phyloP scores from a whole-genome alignment of 352 stramenopile genomes.

The Phytophthora lateralis region DNA sequence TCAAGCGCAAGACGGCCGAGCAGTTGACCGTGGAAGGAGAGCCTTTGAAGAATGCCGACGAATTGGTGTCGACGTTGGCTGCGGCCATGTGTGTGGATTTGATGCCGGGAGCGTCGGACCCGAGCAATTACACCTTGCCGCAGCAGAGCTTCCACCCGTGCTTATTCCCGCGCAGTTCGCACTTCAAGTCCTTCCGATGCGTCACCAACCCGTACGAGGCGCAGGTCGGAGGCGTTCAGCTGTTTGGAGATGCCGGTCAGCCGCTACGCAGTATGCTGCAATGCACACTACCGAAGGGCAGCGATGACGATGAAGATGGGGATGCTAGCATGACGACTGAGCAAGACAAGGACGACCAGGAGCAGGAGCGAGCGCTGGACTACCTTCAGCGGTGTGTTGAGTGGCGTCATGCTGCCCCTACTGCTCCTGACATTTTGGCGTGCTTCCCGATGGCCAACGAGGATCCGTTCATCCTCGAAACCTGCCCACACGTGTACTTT shows the following conservation, averaged over 20 bases:
- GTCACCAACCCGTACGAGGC: slow-evolving; percentile 95
- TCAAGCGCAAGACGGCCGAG: slow-evolving; percentile 54
- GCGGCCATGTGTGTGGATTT: slow-evolving; percentile 91
- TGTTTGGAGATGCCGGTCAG: slow-evolving; percentile 90
- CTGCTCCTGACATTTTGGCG: slow-evolving; percentile 90
- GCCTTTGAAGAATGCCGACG: slow-evolving; percentile 73
- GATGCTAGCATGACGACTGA: slow-evolving; percentile 32
- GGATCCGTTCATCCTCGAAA: slow-evolving; percentile 93
- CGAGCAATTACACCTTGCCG: slow-evolving; percentile 89
- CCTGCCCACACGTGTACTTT: slow-evolving; percentile 92
- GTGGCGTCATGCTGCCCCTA: slow-evolving; percentile 93
- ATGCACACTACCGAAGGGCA: slow-evolving; percentile 45
- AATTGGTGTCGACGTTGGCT: slow-evolving; percentile 73
- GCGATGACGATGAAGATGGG: slow-evolving; percentile 38
- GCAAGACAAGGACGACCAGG: slow-evolving; percentile 17
- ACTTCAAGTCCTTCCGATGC: slow-evolving; percentile 82
- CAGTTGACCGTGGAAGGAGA: slow-evolving; percentile 49
- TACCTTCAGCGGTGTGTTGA: slow-evolving; percentile 78
- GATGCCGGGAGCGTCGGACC: slow-evolving; percentile 89
- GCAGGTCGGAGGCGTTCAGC: slow-evolving; percentile 54
- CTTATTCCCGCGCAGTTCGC: slow-evolving; percentile 86
- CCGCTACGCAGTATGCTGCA: slow-evolving; percentile 88
- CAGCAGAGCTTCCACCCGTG: slow-evolving; percentile 95
- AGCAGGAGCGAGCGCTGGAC: slow-evolving; percentile 46
- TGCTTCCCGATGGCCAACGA: slow-evolving; percentile 91